These are phyloP conservation scores for Cutaneotrichosporon sp. DNA, from an alignment of 1,284 basidiomycete species.

Conservation along the genomic window DNA sequence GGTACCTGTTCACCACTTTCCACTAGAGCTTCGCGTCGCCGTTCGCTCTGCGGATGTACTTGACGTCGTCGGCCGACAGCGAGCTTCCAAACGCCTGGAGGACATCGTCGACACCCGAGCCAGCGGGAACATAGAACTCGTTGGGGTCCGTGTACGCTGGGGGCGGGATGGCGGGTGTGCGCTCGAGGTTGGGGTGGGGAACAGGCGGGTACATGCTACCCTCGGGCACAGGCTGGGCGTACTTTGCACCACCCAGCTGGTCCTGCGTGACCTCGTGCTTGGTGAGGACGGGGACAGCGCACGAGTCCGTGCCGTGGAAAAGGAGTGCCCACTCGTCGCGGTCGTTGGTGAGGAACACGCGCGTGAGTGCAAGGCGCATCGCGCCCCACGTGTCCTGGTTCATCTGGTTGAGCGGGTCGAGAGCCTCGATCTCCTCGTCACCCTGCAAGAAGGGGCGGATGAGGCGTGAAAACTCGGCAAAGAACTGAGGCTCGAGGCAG, in stretches of 20 bases:
- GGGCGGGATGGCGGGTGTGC: constrained; percentile 10
- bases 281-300: constrained; percentile 19
- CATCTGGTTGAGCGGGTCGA: constrained; percentile 11
- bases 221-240: neutral
- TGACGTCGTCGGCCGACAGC: constrained; percentile 5
- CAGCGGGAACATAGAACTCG: constrained; percentile 16
- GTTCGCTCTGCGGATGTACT: constrained; percentile 13
- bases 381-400: constrained; percentile 14
- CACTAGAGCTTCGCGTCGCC: constrained; percentile 12
- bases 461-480: constrained; percentile 16
- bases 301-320: constrained; percentile 24
- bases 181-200: constrained; percentile 15
- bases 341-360: constrained; percentile 15
- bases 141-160: neutral
- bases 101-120: constrained; percentile 1
- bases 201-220: neutral
- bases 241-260: constrained; percentile 11
- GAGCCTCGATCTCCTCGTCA: neutral
- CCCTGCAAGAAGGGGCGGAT: constrained; percentile 11
- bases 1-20: neutral
- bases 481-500: constrained; percentile 28
- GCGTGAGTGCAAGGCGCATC: constrained; percentile 13
- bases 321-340: constrained; percentile 21
- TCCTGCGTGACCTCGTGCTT: constrained; percentile 14
- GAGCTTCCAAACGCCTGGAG: constrained; percentile 1